phyloP scores from a whole-genome alignment of 495 filamentous ascomycete genomes.

The Penicillium roqueforti region DNA sequence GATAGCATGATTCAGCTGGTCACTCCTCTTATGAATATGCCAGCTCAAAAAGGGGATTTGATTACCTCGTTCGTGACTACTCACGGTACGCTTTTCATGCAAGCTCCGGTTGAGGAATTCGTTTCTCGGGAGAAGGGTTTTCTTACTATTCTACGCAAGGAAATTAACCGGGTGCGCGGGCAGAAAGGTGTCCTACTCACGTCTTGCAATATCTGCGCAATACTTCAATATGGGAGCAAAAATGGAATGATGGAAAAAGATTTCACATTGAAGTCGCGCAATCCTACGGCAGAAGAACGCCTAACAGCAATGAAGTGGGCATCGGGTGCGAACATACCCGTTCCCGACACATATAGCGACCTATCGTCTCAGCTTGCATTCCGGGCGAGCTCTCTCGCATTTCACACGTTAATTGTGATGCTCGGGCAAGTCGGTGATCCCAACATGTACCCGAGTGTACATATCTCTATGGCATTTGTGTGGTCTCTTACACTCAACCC shows the following conservation, averaged over 20 bases:
- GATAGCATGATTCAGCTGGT: constrained; percentile 71
- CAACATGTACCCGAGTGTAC: constrained; percentile 62
- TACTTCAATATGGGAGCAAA: constrained; percentile 59
- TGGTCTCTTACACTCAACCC: constrained; percentile 52
- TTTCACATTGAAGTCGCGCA: constrained; percentile 34
- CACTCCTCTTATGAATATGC: constrained; percentile 49
- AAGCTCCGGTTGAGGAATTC: constrained; percentile 46
- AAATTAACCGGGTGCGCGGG: constrained; percentile 56
- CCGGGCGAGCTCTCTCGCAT: constrained; percentile 41
- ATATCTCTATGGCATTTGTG: constrained; percentile 67
- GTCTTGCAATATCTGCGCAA: constrained; percentile 49
- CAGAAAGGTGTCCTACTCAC: constrained; percentile 56
- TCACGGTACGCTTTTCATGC: constrained; percentile 63
- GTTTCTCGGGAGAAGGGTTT: constrained; percentile 47
- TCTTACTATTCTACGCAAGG: constrained; percentile 47
- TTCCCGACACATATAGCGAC: neutral
- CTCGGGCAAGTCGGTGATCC: constrained; percentile 57
- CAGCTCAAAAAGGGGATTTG: constrained; percentile 30
- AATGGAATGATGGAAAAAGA: constrained; percentile 41
- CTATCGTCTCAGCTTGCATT: constrained; percentile 21
- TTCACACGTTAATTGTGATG: constrained; percentile 48
- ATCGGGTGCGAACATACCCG: neutral
- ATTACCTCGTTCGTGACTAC: constrained; percentile 56
- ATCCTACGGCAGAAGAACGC: constrained; percentile 27
- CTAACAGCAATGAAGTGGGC: constrained; percentile 23